Conservation (phyloP, 1,284 basidiomycete genomes). For the Anthracocystis panici-leucophaei region DNA sequence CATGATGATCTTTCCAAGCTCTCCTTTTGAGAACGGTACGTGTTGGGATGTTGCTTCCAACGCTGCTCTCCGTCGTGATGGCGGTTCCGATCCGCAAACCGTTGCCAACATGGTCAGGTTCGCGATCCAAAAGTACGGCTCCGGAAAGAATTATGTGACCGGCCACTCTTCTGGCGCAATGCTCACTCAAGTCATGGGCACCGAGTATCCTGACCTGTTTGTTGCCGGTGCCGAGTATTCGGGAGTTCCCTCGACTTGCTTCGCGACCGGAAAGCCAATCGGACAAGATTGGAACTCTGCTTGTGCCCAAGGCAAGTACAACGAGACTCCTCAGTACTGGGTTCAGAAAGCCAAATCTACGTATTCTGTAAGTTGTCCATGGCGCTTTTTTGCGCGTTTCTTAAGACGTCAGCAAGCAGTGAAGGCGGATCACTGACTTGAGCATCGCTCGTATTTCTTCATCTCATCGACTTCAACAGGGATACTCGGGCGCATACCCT, state of each 20-base stretch:
- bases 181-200: conserved; percentile 20
- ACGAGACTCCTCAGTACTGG: too few species aligned
- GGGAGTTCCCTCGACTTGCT: conserved; percentile 17
- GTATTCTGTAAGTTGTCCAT: conserved; percentile 1
- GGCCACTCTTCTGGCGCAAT: conserved; percentile 29
- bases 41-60: conserved; percentile 35
- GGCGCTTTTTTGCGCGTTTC: too few species aligned
- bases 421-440: not conserved
- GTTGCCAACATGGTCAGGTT: conserved; percentile 30
- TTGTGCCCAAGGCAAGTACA: too few species aligned
- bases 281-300: too few species aligned
- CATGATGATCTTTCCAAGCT: too few species aligned
- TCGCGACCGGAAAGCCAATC: too few species aligned
- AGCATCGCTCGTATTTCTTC: not conserved
- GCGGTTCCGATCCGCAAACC: conserved; percentile 25
- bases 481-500: conserved; percentile 11
- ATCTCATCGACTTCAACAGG: not conserved
- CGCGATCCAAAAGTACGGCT: conserved; percentile 21
- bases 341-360: too few species aligned
- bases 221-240: conserved; percentile 21
- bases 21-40: not conserved
- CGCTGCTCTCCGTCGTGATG: conserved; percentile 19
- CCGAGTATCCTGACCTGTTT: conserved; percentile 26
- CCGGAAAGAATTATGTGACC: conserved; percentile 11
- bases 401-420: not conserved